phyloP scores from a whole-genome alignment of 495 filamentous ascomycete species.

The Penicillium pancosmium region DNA sequence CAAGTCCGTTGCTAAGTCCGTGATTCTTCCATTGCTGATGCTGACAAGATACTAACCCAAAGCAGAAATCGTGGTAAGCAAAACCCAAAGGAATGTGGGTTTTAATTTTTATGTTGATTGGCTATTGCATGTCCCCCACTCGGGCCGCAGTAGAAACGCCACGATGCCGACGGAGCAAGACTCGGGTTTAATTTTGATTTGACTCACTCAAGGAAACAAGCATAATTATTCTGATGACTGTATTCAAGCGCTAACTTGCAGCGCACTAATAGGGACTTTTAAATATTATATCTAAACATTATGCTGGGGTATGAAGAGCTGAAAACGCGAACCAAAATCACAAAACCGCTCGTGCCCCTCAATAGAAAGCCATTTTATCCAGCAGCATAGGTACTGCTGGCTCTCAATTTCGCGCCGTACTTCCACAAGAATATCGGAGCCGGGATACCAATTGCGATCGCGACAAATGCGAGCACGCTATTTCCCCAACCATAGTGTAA shows the following conservation, averaged over 20 bases:
- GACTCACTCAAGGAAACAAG: background rate
- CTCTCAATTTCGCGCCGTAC: constrained; percentile 57
- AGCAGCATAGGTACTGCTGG: constrained; percentile 68
- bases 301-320: background rate
- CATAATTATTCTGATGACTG: background rate
- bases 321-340: background rate
- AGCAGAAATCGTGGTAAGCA: background rate
- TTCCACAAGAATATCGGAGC: constrained; percentile 65
- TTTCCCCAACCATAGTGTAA: constrained; percentile 68
- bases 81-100: background rate
- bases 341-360: background rate
- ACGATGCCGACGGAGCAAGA: background rate
- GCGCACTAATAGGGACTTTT: background rate
- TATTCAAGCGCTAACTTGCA: background rate
- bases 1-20: constrained; percentile 6
- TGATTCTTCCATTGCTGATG: background rate
- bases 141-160: background rate
- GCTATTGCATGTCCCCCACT: background rate
- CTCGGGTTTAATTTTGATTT: background rate
- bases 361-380: constrained; percentile 36
- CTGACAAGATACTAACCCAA: constrained; percentile 2
- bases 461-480: constrained; percentile 58
- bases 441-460: constrained; percentile 57
- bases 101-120: background rate
- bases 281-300: background rate